Evolutionary conservation across 768 basidiomycete species (phyloP).

Genomic region (Glaciozyma antarctica): DNA sequence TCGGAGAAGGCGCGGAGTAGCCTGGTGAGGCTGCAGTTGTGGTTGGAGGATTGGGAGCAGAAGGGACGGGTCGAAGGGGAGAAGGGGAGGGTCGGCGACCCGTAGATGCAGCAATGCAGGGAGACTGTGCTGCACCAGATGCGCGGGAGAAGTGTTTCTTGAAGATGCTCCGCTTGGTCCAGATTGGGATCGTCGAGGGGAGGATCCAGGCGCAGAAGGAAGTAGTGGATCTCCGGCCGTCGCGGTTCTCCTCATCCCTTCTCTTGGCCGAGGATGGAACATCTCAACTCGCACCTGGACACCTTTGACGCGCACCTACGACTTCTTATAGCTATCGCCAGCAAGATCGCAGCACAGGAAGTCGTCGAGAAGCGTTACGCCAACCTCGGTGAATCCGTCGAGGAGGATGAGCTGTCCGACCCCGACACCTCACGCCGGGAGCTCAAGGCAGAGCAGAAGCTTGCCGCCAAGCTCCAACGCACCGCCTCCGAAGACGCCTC

Average conservation of each 20-base stretch:
- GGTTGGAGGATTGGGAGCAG: slow-evolving; percentile 32
- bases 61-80: background rate
- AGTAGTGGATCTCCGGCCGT: too few relatives aligned
- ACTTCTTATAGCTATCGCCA: background rate
- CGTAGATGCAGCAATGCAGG: too few relatives aligned
- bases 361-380: slow-evolving; percentile 21
- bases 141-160: too few relatives aligned
- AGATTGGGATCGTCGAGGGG: too few relatives aligned
- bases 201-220: too few relatives aligned
- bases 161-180: too few relatives aligned
- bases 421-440: slow-evolving; percentile 5
- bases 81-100: too few relatives aligned
- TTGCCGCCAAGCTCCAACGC: background rate
- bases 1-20: slow-evolving; percentile 23
- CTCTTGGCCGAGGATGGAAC: slow-evolving; percentile 47
- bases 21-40: slow-evolving; percentile 15
- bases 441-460: slow-evolving; percentile 20
- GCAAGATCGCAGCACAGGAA: slow-evolving; percentile 13
- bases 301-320: background rate
- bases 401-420: background rate
- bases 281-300: background rate
- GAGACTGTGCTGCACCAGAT: too few relatives aligned
- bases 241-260: slow-evolving; percentile 57
- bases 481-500: background rate
- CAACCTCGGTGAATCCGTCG: background rate